phyloP scores from a whole-genome alignment of 768 basidiomycete genomes.

The Kwoniella newhampshirensis region DNA sequence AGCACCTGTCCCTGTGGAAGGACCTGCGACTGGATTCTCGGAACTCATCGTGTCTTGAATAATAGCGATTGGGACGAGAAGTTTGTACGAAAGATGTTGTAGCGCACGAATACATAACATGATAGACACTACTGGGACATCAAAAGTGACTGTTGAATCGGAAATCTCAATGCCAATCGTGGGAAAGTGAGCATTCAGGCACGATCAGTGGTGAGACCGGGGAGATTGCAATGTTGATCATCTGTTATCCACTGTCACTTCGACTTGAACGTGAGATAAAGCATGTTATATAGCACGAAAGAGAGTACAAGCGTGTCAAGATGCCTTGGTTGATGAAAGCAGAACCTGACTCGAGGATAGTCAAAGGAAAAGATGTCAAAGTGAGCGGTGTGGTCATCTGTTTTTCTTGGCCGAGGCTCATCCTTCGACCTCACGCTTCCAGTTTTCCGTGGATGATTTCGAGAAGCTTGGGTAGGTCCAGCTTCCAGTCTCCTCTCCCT shows the following conservation, averaged over 20 bases:
- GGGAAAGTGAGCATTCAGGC: slow-evolving; percentile 22
- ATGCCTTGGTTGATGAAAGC: slow-evolving; percentile 55
- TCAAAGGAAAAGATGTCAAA: slow-evolving; percentile 55
- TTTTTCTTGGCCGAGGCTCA: slow-evolving; percentile 9
- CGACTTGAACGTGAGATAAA: too few relatives aligned
- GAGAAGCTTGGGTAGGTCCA: slow-evolving; percentile 41
- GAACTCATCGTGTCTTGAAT: slow-evolving; percentile 1
- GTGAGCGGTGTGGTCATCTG: slow-evolving; percentile 22
- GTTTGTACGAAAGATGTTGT: too few relatives aligned
- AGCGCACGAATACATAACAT: too few relatives aligned
- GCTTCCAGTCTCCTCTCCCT: neutral
- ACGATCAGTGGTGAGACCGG: too few relatives aligned
- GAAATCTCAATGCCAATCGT: slow-evolving; percentile 12
- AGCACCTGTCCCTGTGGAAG: slow-evolving; percentile 4
- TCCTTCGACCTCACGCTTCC: too few relatives aligned
- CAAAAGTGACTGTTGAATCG: neutral
- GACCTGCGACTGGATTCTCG: neutral
- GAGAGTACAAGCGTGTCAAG: neutral
- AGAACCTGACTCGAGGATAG: slow-evolving; percentile 53
- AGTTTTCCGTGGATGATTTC: slow-evolving; percentile 54
- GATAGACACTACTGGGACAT: too few relatives aligned
- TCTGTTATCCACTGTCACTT: too few relatives aligned
- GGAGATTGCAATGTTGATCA: too few relatives aligned
- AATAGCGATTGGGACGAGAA: too few relatives aligned
- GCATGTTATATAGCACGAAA: neutral